These are phyloP conservation scores for Hymenoscyphus scutula DNA, from an alignment of 2,329 filamentous ascomycete species.

Conservation along the genomic window DNA sequence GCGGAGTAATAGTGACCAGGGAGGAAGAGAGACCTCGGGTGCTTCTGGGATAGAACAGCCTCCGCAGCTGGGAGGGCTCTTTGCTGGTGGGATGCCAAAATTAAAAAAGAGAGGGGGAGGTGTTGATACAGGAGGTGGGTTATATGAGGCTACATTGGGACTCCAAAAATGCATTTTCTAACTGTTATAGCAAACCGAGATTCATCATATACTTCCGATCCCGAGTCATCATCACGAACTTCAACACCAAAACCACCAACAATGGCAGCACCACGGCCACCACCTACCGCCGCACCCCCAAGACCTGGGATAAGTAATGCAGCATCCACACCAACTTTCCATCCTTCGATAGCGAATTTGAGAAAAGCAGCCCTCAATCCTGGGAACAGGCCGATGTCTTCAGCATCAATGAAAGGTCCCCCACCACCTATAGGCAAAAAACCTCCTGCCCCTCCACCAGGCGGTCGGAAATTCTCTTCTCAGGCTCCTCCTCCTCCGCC, in stretches of 20 bases:
- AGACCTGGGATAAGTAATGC: conserved; percentile 47
- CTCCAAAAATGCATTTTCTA: conserved; percentile 20
- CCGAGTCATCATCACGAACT: conserved; percentile 59
- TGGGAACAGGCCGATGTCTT: conserved; percentile 56
- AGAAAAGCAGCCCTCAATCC: conserved; percentile 55
- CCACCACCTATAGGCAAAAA: conserved; percentile 80
- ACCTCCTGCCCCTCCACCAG: conserved; percentile 60
- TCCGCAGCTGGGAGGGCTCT: conserved; percentile 82
- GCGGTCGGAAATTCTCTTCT: conserved; percentile 56
- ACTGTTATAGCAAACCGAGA: conserved; percentile 55
- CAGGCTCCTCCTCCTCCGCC: conserved; percentile 35
- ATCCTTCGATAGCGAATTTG: conserved; percentile 57
- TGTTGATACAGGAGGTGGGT: conserved; percentile 66
- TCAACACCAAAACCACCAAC: conserved; percentile 58
- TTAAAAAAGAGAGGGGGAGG: conserved; percentile 82
- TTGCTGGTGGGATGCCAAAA: conserved; percentile 94
- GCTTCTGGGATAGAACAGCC: conserved; percentile 53
- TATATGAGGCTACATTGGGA: neutral
- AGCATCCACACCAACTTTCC: conserved; percentile 48
- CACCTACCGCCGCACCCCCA: conserved; percentile 58
- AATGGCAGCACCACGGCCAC: conserved; percentile 55
- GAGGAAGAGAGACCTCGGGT: conserved; percentile 45
- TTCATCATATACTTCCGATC: conserved; percentile 76
- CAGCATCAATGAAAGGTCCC: conserved; percentile 63
- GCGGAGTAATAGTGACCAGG: conserved; percentile 80